Percentiles rank a stretch among this genome's conserved stretches.
phyloP scores from a whole-genome alignment of 768 basidiomycete genomes.

The Butyriboletus loyo region DNA sequence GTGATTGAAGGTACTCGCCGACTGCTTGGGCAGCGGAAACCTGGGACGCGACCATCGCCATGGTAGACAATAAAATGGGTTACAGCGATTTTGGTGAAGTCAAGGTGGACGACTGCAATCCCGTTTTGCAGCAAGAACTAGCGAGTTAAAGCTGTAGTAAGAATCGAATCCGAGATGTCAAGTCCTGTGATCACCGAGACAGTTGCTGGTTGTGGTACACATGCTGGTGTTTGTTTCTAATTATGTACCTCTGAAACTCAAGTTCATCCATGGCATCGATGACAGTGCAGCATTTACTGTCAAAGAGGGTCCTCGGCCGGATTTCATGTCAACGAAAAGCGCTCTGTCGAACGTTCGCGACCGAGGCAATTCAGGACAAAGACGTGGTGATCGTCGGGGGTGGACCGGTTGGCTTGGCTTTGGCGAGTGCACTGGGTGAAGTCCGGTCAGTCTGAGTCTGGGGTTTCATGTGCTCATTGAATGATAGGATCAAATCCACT shows the following conservation, averaged over 20 bases:
- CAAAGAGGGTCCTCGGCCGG: conserved; percentile 1
- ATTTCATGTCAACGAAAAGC: conserved; percentile 3
- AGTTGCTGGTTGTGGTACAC: neutral
- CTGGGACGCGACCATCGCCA: conserved; percentile 45
- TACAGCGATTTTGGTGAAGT: neutral
- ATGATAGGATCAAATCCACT: conserved; percentile 49
- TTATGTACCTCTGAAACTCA: neutral
- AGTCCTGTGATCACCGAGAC: too few species aligned
- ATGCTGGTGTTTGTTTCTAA: too few species aligned
- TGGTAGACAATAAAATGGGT: neutral
- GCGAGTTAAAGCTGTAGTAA: neutral
- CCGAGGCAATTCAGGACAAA: conserved; percentile 43
- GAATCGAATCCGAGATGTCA: too few species aligned
- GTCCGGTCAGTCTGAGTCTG: conserved; percentile 19
- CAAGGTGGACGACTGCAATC: too few species aligned
- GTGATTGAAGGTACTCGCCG: conserved; percentile 88
- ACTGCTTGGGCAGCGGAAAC: conserved; percentile 84
- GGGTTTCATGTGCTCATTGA: neutral
- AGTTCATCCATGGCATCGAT: conserved; percentile 7
- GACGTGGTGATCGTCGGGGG: conserved; percentile 96
- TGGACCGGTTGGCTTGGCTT: conserved; percentile 86
- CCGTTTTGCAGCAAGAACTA: neutral
- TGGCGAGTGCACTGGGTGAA: conserved; percentile 82
- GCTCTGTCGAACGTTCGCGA: conserved; percentile 16
- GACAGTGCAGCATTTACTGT: conserved; percentile 3